Percentiles rank a stretch among this genome's conserved stretches.
Conservation (phyloP, 2,329 filamentous ascomycete genomes). For the Fusarium euwallaceae region DNA sequence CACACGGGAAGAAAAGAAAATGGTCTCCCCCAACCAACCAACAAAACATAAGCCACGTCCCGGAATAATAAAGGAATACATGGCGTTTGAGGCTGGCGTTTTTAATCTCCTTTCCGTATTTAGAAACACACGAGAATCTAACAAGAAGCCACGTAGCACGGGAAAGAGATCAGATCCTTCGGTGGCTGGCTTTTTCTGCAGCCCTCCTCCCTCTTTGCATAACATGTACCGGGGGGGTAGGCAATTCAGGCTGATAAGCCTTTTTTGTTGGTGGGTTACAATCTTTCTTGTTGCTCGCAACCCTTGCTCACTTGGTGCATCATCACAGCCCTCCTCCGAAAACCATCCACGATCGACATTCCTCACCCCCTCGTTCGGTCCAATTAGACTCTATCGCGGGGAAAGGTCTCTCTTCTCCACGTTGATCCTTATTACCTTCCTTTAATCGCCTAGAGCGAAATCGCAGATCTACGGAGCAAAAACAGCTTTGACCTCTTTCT, state of each 20-base stretch:
- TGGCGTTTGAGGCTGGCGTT: neutral
- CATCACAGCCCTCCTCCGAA: conserved; percentile 17
- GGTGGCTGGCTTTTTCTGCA: neutral
- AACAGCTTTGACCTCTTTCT: neutral
- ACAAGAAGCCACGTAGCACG: neutral
- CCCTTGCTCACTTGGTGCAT: conserved; percentile 8
- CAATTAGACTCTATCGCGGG: conserved; percentile 29
- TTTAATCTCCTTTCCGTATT: neutral
- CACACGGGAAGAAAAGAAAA: neutral
- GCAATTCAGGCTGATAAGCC: neutral
- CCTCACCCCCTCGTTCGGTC: neutral
- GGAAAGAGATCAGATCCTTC: neutral
- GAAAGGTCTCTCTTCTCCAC: conserved; percentile 30
- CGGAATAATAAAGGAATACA: neutral
- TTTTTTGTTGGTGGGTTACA: neutral
- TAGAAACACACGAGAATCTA: conserved; percentile 1
- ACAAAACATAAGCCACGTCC: neutral
- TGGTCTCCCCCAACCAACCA: conserved; percentile 1
- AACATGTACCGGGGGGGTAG: neutral
- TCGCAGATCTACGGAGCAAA: conserved; percentile 22
- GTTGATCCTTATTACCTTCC: conserved; percentile 29
- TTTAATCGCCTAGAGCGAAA: conserved; percentile 30
- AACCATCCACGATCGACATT: conserved; percentile 30
- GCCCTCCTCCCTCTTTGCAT: neutral
- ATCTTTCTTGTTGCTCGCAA: neutral